Percentiles rank a stretch among this genome's conserved stretches.
Evolutionary conservation across 1,284 basidiomycete genomes (phyloP).

Genomic region (Phellinidium pouzarii): DNA sequence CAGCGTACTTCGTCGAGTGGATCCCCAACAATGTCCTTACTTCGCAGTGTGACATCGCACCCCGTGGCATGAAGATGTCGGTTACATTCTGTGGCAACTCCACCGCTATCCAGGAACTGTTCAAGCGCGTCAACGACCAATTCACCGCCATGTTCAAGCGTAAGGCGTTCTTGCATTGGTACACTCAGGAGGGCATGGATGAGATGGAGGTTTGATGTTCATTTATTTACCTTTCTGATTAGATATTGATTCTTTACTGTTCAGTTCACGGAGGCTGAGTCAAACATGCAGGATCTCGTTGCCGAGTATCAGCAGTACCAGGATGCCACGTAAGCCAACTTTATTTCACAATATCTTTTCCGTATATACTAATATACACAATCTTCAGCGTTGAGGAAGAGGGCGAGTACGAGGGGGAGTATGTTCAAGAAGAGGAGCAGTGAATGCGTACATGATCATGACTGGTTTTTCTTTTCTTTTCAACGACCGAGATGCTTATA

Average conservation of each 20-base stretch:
- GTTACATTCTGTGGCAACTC: conserved; percentile 98
- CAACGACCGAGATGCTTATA: conserved; percentile 9
- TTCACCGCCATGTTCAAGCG: conserved; percentile 99
- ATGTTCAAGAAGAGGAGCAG: conserved; percentile 14
- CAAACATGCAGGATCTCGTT: conserved; percentile 93
- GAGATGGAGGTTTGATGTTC: conserved; percentile 85
- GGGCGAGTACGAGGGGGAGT: conserved; percentile 48
- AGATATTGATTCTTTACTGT: conserved; percentile 22
- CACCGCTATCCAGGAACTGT: conserved; percentile 94
- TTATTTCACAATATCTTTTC: neutral
- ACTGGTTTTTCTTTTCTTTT: neutral
- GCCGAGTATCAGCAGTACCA: conserved; percentile 97
- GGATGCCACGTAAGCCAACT: conserved; percentile 72
- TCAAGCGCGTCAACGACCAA: conserved; percentile 96
- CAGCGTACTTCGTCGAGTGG: conserved; percentile 97
- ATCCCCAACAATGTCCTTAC: conserved; percentile 97
- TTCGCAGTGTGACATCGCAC: conserved; percentile 93
- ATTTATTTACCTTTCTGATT: conserved; percentile 2
- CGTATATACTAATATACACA: conserved; percentile 1
- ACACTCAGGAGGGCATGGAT: conserved; percentile 98
- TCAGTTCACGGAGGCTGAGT: conserved; percentile 90
- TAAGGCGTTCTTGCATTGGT: conserved; percentile 99
- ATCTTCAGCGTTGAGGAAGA: conserved; percentile 64
- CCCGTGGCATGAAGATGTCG: conserved; percentile 90
- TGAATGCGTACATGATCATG: conserved; percentile 4